These are phyloP conservation scores for Acorus gramineus DNA, from an alignment of 106 monocot genomes.

Conservation along the genomic window DNA sequence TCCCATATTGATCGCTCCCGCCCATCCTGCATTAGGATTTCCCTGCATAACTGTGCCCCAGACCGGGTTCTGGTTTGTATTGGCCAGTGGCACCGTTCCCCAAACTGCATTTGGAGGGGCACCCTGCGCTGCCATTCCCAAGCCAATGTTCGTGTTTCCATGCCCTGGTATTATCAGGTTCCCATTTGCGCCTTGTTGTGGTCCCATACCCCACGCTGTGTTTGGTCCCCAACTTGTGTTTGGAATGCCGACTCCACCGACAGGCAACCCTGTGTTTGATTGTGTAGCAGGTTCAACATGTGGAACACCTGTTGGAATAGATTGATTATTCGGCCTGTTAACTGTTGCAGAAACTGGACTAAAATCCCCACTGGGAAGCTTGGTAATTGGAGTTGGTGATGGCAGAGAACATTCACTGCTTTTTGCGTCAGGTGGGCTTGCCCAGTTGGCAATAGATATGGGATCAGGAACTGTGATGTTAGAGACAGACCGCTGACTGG, in stretches of 20 bases:
- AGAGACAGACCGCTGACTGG: no score
- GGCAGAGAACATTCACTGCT: conserved; percentile 18
- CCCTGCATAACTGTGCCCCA: conserved; percentile 12
- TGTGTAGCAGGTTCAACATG: not conserved
- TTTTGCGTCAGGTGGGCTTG: not conserved
- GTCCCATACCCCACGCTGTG: not conserved
- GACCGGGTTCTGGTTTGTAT: conserved; percentile 4
- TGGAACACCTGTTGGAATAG: not conserved
- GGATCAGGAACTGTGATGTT: not conserved
- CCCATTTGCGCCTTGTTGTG: not conserved
- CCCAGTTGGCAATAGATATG: not conserved
- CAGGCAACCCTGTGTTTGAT: not conserved
- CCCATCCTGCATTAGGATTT: conserved; percentile 5
- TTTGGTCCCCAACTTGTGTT: not conserved
- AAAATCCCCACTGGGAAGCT: not conserved
- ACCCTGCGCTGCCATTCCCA: conserved; percentile 25
- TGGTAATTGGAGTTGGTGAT: conserved; percentile 17
- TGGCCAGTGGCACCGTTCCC: conserved; percentile 13
- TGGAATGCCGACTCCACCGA: not conserved
- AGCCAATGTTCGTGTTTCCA: conserved; percentile 12
- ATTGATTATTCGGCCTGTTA: no score
- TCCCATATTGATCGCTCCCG: not conserved
- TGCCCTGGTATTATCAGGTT: conserved; percentile 6
- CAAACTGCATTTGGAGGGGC: conserved; percentile 11
- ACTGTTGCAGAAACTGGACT: not conserved